A percentile compares a stretch with the other conserved stretches of the same genome.
Conservation (phyloP, 257 asterid species). For the Solanum phureja region DNA sequence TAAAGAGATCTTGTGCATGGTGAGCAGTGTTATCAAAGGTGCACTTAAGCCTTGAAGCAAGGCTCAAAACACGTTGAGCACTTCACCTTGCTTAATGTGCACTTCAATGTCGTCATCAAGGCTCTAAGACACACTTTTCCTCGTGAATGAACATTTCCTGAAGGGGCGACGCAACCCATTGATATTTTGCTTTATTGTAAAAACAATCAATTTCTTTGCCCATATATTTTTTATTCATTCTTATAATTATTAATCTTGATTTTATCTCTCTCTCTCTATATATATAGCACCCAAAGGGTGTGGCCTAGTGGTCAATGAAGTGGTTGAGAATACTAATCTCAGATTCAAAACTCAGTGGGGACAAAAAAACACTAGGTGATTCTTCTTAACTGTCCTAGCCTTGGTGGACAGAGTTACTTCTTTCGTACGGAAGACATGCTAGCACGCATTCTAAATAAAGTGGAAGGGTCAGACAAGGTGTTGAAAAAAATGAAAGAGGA, state of each 20-base stretch:
- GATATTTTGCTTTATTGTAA: neutral
- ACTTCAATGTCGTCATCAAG: neutral
- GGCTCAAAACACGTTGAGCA: neutral
- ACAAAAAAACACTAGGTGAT: no score
- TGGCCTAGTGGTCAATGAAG: neutral
- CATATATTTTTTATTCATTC: neutral
- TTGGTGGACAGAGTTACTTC: neutral
- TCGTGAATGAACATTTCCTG: neutral
- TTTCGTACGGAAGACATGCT: no score
- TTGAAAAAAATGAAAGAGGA: no score
- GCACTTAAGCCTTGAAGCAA: neutral
- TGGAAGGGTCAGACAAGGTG: no score
- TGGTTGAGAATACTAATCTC: neutral
- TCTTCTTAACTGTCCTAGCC: neutral
- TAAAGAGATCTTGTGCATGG: neutral
- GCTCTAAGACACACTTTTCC: neutral
- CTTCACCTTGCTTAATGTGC: neutral
- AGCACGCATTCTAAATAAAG: no score
- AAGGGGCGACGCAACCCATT: neutral
- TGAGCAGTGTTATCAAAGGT: neutral
- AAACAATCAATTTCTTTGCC: neutral
- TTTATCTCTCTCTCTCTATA: no score
- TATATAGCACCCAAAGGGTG: neutral
- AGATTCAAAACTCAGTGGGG: neutral
- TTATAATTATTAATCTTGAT: no score